Conservation (phyloP, 1,139 yeast genomes). For the Meyerozyma athensensis region DNA sequence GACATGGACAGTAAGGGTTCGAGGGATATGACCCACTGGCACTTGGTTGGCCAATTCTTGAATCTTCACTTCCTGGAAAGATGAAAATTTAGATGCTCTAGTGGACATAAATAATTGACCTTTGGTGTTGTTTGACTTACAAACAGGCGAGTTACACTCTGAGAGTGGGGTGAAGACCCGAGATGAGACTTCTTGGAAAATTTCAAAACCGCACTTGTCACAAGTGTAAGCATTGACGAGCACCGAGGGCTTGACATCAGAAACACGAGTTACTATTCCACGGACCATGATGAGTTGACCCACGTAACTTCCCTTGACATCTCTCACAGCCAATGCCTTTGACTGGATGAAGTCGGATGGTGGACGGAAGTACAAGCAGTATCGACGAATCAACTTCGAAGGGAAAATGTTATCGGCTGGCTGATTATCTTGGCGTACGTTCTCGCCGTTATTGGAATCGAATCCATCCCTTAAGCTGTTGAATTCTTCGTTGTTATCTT, state of each 20-base stretch:
- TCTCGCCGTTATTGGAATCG: conserved; percentile 15
- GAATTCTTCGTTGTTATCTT: conserved; percentile 57
- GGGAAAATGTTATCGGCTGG: conserved; percentile 59
- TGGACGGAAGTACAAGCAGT: conserved; percentile 83
- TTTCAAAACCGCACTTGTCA: conserved; percentile 95
- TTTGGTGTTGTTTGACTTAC: conserved; percentile 71
- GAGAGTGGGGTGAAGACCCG: conserved; percentile 78
- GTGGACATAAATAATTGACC: conserved; percentile 93
- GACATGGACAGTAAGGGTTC: conserved; percentile 77
- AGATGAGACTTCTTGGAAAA: conserved; percentile 89
- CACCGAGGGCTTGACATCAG: conserved; percentile 93
- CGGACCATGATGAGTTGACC: conserved; percentile 88
- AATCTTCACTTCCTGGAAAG: conserved; percentile 91
- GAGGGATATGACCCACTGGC: conserved; percentile 96
- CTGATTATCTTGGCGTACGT: conserved; percentile 17
- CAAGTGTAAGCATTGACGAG: conserved; percentile 94
- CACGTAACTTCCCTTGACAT: conserved; percentile 75
- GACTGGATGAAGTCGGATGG: conserved; percentile 41
- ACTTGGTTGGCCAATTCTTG: conserved; percentile 96
- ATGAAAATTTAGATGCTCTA: conserved; percentile 89
- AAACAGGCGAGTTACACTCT: conserved; percentile 81
- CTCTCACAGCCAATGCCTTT: conserved; percentile 80
- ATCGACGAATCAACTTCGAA: conserved; percentile 79
- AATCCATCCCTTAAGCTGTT: conserved; percentile 37
- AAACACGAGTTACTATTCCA: conserved; percentile 92